Base-by-base conservation (phyloP, 2,329 filamentous ascomycete genomes). In the Neocatenulostroma microsporum region DNA sequence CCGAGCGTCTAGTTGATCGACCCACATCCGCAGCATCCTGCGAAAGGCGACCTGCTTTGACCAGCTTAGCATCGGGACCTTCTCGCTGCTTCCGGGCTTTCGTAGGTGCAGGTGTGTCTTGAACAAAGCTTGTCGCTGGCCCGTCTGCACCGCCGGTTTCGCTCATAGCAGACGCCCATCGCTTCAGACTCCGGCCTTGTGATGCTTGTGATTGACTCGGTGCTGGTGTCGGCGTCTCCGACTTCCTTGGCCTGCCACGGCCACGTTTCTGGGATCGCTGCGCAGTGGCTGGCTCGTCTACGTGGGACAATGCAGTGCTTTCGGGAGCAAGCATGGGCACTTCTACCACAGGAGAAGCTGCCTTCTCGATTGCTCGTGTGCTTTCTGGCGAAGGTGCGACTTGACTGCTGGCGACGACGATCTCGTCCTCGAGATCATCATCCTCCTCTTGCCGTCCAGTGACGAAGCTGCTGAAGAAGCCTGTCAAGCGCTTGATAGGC, bases 361-460 rank as follows among this genome's bases (percentile, higher is more conserved):
- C 11, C 34, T 36, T 32, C 15, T 18, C 31, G 28, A 23, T n/a
- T 26, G 30, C 10, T 18, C 15, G 6, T 25, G 11, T 20, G 19
- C 30, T 31, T 9, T 13, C 18, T 14, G 41, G 32, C 9, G 47
- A 45, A 8, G 34, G 23, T 10, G 34, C 24, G n/a, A 41, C 24
- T 29, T 48, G 44, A 25, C 48, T 51, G 29, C 47, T 51, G 13
- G 55, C 57, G 14, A 67, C 60, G 12, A 63, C 51, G 32, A 67
- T 66, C 37, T 61, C 62, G 27, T 64, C 63, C 15, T 54, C 53
- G 14, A 63, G 54, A 4, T 51, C 54, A 5, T 62, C 58, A 2
- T 58, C 50, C 4, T 58, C 50, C 1, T 56, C 49, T 31, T 53
- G 47, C 13, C 37, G 36, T 25, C 40, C 34, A 8, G 47, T 44